Conservation (phyloP, 2,329 filamentous ascomycete species). For the Colletotrichum scovillei region DNA sequence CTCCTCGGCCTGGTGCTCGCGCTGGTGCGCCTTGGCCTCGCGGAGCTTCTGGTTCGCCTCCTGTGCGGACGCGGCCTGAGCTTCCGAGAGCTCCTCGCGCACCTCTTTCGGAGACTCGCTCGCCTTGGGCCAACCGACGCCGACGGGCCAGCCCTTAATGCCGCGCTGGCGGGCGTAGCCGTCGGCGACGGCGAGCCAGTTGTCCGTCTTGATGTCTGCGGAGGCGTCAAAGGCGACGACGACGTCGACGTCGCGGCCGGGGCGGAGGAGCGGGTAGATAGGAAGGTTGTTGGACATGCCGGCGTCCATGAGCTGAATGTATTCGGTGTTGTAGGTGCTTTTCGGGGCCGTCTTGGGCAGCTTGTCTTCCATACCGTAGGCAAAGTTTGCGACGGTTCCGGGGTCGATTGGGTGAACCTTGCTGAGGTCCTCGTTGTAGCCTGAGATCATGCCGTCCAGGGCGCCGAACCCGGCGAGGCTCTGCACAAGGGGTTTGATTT, state of each 20-base stretch:
- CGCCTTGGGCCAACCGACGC: conserved; percentile 88
- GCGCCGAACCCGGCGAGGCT: conserved; percentile 79
- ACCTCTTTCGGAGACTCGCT: conserved; percentile 69
- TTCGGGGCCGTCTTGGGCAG: conserved; percentile 83
- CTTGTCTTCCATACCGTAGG: conserved; percentile 80
- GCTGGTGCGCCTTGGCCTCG: conserved; percentile 65
- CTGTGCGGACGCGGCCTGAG: conserved; percentile 69
- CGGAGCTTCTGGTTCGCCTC: conserved; percentile 74
- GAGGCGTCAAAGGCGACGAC: conserved; percentile 94
- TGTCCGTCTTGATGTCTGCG: conserved; percentile 91
- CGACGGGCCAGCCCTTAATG: conserved; percentile 94
- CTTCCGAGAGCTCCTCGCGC: conserved; percentile 73
- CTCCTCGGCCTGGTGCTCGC: conserved; percentile 40
- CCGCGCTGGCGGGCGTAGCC: conserved; percentile 91
- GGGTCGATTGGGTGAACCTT: conserved; percentile 97
- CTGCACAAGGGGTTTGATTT: conserved; percentile 85
- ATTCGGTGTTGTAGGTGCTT: conserved; percentile 76
- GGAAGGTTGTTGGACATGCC: conserved; percentile 99
- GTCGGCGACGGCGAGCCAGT: conserved; percentile 95
- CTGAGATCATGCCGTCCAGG: conserved; percentile 85
- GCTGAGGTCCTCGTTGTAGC: conserved; percentile 80
- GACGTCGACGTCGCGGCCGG: conserved; percentile 88
- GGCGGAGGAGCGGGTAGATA: conserved; percentile 91
- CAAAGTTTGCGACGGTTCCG: conserved; percentile 90
- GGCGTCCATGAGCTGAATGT: conserved; percentile 92